Percentiles rank a stretch among this genome's conserved stretches.
phyloP scores from a whole-genome alignment of 495 filamentous ascomycete genomes.

The Xylaria sp. region DNA sequence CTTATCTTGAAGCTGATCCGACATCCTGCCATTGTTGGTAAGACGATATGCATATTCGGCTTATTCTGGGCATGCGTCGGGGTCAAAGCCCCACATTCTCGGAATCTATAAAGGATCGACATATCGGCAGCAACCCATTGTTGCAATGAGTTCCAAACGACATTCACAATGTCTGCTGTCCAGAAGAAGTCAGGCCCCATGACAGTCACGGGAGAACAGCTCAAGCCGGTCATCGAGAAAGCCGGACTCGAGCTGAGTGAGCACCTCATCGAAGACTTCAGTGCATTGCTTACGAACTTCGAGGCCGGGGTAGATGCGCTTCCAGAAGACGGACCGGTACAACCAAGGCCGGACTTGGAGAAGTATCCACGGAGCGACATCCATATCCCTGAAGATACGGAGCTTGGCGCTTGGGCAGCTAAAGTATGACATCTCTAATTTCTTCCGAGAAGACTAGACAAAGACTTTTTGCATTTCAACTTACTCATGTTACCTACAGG shows the following conservation, averaged over 20 bases:
- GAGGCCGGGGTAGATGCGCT: conserved; percentile 33
- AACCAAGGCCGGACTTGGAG: conserved; percentile 35
- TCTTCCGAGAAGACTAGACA: not conserved
- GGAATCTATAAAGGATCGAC: not conserved
- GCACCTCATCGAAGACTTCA: conserved; percentile 30
- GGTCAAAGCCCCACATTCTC: not conserved
- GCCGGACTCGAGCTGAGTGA: conserved; percentile 34
- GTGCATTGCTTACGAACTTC: conserved; percentile 31
- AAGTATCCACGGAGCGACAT: conserved; percentile 40
- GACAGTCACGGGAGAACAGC: conserved; percentile 28
- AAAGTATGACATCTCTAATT: conserved; percentile 26
- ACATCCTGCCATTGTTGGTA: not conserved
- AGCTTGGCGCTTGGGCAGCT: conserved; percentile 40
- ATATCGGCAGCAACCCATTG: not conserved
- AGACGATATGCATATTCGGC: too few relatives aligned
- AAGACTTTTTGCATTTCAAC: conserved; percentile 14
- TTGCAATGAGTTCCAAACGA: not conserved
- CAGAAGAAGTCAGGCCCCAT: not conserved
- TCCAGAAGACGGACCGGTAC: conserved; percentile 32
- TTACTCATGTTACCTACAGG: conserved; percentile 22
- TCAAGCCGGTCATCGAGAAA: conserved; percentile 30
- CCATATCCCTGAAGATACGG: conserved; percentile 39
- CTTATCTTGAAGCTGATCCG: not conserved
- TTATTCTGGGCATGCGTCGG: too few relatives aligned
- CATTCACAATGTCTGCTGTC: conserved; percentile 28